These are phyloP conservation scores for Fonsecaea monophora DNA, from an alignment of 2,329 filamentous ascomycete species.

Conservation along the genomic window DNA sequence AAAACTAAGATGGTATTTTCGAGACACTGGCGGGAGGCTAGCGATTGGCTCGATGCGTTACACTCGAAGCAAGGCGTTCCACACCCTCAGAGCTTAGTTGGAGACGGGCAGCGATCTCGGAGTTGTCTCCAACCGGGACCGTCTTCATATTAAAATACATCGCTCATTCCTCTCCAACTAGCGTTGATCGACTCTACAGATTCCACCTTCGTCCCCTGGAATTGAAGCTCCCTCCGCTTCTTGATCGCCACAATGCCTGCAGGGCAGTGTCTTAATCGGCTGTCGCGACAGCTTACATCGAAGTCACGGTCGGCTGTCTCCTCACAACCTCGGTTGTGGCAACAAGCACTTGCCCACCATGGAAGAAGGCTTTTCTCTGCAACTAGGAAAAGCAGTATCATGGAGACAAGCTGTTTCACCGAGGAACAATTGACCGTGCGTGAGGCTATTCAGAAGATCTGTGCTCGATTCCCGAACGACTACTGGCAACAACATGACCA, in stretches of 20 bases:
- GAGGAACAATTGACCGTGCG: constrained; percentile 75
- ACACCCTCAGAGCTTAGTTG: constrained; percentile 3
- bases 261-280: constrained; percentile 8
- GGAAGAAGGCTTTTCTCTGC: constrained; percentile 29
- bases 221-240: not conserved
- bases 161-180: not conserved
- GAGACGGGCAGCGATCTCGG: constrained; percentile 34
- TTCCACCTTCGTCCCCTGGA: not conserved
- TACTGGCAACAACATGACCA: constrained; percentile 81
- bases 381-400: constrained; percentile 51
- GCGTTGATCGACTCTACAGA: not conserved
- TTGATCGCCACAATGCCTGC: constrained; percentile 16
- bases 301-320: constrained; percentile 5
- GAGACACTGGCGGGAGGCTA: constrained; percentile 10
- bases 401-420: constrained; percentile 76
- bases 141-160: not conserved
- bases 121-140: constrained; percentile 14
- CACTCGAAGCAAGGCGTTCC: not conserved
- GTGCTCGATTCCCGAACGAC: constrained; percentile 72
- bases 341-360: not conserved
- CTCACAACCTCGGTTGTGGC: constrained; percentile 31
- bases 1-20: constrained; percentile 9
- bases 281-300: constrained; percentile 7
- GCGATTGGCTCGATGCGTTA: constrained; percentile 9
- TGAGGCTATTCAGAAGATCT: constrained; percentile 72